Evolutionary conservation across 1,139 yeast genomes (phyloP), one percentile per base, ranked within the genome.

Genomic region (Suhomyces choctaworum): DNA sequence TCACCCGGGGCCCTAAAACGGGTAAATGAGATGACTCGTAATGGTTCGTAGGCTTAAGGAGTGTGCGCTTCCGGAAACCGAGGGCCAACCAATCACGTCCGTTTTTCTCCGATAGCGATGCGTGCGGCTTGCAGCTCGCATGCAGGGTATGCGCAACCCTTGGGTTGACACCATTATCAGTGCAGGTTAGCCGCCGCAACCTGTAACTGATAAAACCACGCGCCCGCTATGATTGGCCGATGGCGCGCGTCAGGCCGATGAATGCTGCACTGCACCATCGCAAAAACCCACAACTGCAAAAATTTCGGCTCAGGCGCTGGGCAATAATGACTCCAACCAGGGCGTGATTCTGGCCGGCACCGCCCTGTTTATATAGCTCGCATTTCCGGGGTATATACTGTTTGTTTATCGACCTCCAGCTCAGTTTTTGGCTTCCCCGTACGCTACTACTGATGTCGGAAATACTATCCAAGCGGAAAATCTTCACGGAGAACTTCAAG

Each of bases 401-500:
- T 17, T 17, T 17, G 20, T 8, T 17, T 17, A 17, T 17, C 20
- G 6, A 17, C 20, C n/a, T n/a, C n/a, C n/a, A n/a, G n/a, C n/a
- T n/a, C n/a, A n/a, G n/a, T n/a, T n/a, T n/a, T n/a, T n/a, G n/a
- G n/a, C n/a, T n/a, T n/a, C n/a, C n/a, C n/a, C n/a, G n/a, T n/a
- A n/a, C n/a, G n/a, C n/a, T n/a, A n/a, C n/a, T n/a, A n/a, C n/a
- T n/a, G n/a, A 34, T 34, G 37, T 16, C 33, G 10, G 32, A 17
- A 7, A 30, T 40, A 40, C 38, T 41, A 39, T 31, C 40, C 30
- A 45, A 56, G 50, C 58, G 72, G 49, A 49, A 56, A 34, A 46
- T 66, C 25, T 70, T 67, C 46, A 52, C 61, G 3, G 70, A 70
- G 48, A 66, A 70, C 45, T 52, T 50, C 7, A 58, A 60, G 17